Evolutionary conservation across 192 early-diverging fungal species (phyloP), one percentile per base, ranked within the genome.

Genomic region (Podila epigama): DNA sequence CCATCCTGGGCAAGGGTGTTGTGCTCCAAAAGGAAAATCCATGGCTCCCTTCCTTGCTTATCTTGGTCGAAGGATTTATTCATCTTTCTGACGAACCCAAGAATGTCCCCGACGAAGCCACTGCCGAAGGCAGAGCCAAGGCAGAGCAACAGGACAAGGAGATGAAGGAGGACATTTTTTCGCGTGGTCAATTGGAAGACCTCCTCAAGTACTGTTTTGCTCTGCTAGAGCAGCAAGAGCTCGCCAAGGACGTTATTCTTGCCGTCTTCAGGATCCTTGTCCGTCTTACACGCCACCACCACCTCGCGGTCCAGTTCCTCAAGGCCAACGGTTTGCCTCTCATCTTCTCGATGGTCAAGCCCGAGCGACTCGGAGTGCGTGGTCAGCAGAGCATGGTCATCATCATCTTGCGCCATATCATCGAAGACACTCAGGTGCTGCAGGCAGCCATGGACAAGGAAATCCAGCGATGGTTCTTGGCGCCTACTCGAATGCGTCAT

Each of bases 331-430:
- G 93, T 12, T 64, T 96, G 60, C 71, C 83, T 44, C 50, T 90
- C 27, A 68, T 97, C 7, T 89, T 95, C 78, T 79, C 85, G 16
- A 67, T 84, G 18, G 69, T 82, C 34, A 88, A 84, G 64, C 80
- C 85, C 20, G 80, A 88, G 27, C 75, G 90, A 12, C 89, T 87
- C 54, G 86, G 85, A 32, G 91, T 95, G 69, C 85, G 89, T 51
- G 89, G 93, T 16, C 93, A 95, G 58, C 91, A 91, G 42, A 86
- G 89, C 36, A 86, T 97, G 48, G 85, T 92, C 11, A 80, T 92
- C 20, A 92, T 97, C 68, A 93, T 98, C n/a, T 66, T 98, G 55
- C 88, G 96, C 4, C 95, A 98, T 68, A 86, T 93, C 15, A 85
- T 97, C 61, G 97, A 98, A 75, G 86, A 89, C 62, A 60, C 79